phyloP scores from a whole-genome alignment of 139 green algal genomes.

The Auxenochlorella pyrenoidosa region DNA sequence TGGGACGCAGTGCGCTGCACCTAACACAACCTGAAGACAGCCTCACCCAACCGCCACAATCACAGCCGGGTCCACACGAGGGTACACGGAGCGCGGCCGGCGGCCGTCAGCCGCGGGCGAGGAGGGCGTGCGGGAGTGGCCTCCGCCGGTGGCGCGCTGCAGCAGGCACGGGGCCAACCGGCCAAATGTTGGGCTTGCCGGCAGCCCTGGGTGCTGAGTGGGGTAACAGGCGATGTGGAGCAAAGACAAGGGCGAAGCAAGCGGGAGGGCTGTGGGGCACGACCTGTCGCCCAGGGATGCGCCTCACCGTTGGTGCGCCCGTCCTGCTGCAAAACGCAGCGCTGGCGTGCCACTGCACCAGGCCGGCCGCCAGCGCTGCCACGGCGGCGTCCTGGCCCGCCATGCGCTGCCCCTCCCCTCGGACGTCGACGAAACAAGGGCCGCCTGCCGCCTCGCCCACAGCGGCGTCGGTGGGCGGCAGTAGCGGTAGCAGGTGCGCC shows the following conservation, averaged over 20 bases:
- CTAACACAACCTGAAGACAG: neutral
- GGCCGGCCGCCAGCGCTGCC: conserved; percentile 55
- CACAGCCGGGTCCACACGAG: conserved; percentile 81
- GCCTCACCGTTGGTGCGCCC: conserved; percentile 30
- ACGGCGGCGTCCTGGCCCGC: conserved; percentile 59
- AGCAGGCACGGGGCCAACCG: neutral
- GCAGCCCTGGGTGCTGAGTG: too few species aligned
- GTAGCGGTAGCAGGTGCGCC: conserved; percentile 18
- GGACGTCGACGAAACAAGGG: conserved; percentile 39
- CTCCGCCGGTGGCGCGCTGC: neutral
- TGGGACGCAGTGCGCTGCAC: neutral
- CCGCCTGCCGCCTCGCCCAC: conserved; percentile 23
- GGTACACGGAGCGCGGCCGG: conserved; percentile 51
- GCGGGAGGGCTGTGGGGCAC: too few species aligned
- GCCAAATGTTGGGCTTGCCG: too few species aligned
- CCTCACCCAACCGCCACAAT: conserved; percentile 70
- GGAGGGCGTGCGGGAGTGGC: neutral
- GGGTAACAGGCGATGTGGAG: too few species aligned
- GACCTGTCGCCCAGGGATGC: neutral
- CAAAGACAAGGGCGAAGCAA: too few species aligned
- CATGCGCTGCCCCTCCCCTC: conserved; percentile 56
- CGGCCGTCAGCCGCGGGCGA: neutral
- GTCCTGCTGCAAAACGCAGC: conserved; percentile 46
- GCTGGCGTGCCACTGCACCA: conserved; percentile 58
- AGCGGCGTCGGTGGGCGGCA: neutral